phyloP scores from a whole-genome alignment of 768 basidiomycete species.

The Mycena pura region DNA sequence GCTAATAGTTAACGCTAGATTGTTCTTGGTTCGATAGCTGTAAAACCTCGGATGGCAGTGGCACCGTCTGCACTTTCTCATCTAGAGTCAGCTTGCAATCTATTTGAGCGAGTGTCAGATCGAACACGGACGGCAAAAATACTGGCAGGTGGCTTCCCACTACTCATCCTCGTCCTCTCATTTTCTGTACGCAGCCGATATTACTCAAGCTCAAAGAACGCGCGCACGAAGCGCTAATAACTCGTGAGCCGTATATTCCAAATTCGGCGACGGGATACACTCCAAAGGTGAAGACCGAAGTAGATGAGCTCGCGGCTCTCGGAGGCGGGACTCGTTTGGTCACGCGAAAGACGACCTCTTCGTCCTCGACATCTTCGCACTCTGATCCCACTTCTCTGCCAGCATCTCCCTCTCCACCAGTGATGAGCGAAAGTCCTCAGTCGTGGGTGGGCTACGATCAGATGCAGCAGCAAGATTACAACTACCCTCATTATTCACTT shows the following conservation, averaged over 20 bases:
- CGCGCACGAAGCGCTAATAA: conserved; percentile 51
- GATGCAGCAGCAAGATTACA: conserved; percentile 24
- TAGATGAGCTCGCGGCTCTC: conserved; percentile 65
- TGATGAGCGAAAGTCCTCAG: conserved; percentile 23
- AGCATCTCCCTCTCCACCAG: conserved; percentile 49
- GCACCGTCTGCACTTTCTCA: conserved; percentile 72
- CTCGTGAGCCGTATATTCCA: conserved; percentile 29
- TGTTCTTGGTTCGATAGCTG: conserved; percentile 72
- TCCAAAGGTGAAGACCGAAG: conserved; percentile 61
- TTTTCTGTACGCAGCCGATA: conserved; percentile 54
- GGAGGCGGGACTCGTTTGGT: conserved; percentile 72
- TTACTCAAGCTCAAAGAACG: conserved; percentile 62
- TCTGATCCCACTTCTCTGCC: conserved; percentile 53
- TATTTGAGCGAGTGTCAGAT: conserved; percentile 64
- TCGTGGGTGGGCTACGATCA: conserved; percentile 26
- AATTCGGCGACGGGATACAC: conserved; percentile 40
- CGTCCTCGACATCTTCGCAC: conserved; percentile 53
- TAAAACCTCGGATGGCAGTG: conserved; percentile 67
- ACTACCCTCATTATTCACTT: conserved; percentile 26
- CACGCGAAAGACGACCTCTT: conserved; percentile 52
- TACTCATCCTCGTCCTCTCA: background rate
- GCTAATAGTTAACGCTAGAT: conserved; percentile 48
- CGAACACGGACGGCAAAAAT: conserved; percentile 63
- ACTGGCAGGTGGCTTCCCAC: conserved; percentile 50
- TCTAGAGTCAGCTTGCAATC: conserved; percentile 64